A percentile compares a stretch with the other conserved stretches of the same genome.
phyloP scores from a whole-genome alignment of 371 early-diverging fungal genomes.

The Mortierella sp. region DNA sequence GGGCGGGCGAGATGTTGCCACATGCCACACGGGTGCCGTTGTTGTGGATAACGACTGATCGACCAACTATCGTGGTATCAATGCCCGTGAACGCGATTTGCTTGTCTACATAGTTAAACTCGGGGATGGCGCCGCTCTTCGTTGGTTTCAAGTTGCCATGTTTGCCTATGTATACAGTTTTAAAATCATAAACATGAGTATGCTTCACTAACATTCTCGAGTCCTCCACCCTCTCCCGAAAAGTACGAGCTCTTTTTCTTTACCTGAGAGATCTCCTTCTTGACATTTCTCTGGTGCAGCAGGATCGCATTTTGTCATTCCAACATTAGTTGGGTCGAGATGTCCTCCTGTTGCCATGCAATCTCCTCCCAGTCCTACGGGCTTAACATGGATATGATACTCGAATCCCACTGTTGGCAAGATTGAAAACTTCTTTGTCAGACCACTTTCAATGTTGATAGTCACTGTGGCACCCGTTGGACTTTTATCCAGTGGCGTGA shows the following conservation, averaged over 20 bases:
- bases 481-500: constrained; percentile 12
- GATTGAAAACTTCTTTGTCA: constrained; percentile 16
- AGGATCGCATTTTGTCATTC: constrained; percentile 25
- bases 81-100: constrained; percentile 18
- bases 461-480: constrained; percentile 21
- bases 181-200: neutral
- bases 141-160: constrained; percentile 44
- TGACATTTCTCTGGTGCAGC: constrained; percentile 29
- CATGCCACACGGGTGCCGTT: constrained; percentile 46
- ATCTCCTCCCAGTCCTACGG: constrained; percentile 28
- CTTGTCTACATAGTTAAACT: constrained; percentile 14
- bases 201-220: too few relatives aligned
- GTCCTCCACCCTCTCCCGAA: too few relatives aligned
- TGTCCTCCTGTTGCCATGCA: constrained; percentile 41
- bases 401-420: constrained; percentile 34
- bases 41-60: constrained; percentile 54
- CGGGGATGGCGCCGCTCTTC: constrained; percentile 8
- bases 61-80: constrained; percentile 27
- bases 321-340: constrained; percentile 39
- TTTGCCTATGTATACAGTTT: constrained; percentile 23
- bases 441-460: constrained; percentile 22
- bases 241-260: neutral
- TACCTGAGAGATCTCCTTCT: constrained; percentile 55
- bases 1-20: constrained; percentile 17
- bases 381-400: constrained; percentile 47